Evolutionary conservation across 495 filamentous ascomycete genomes (phyloP), one percentile per base, ranked within the genome.

Genomic region (Aspergillus ellipticus): DNA sequence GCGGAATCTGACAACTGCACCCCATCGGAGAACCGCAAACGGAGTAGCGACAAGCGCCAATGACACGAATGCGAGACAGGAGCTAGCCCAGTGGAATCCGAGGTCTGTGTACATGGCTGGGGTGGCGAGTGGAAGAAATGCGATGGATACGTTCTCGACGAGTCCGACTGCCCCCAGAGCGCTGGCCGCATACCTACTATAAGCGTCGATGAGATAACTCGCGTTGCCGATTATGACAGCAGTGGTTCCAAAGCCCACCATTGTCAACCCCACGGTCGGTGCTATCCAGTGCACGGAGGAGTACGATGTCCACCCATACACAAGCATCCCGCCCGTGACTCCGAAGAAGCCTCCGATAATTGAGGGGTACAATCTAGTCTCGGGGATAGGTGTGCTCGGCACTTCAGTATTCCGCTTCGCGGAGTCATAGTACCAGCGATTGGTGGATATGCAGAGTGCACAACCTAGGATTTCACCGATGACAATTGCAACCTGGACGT

Each of bases 221-320:
- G 63, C 66, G 7, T 67, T 60, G 0, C 66, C 67, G 2, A 59
- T 65, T 2, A 74, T 67, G 6, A 73, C 67, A 3, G 68, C 59
- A 49, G 71, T 60, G 28, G 62, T 66, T 10, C 64, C 66, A n/a
- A 62, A 57, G 0, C 66, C 66, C 5, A 68, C 54, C 19, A 68
- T 55, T 0, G 24, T 50, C 1, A 68, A 39, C 1, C 55, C 58
- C 17, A 66, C 56, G 1, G 66, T 49, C 0, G 58, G 66, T 7
- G 62, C 66, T n/a, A 68, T 66, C 66, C 66, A 68, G 0, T 51
- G 57, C 10, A 59, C 17, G 10, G 6, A 20, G 0, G 68, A 42
- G 29, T 74, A 73, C 1, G 69, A 70, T 2, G 70, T 75, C 73
- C 72, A 75, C 0, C 65, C 72, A 53, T 75, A 75, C 16, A 59